phyloP scores from a whole-genome alignment of 306 rosid species.

The Echinosophora koreensis region DNA sequence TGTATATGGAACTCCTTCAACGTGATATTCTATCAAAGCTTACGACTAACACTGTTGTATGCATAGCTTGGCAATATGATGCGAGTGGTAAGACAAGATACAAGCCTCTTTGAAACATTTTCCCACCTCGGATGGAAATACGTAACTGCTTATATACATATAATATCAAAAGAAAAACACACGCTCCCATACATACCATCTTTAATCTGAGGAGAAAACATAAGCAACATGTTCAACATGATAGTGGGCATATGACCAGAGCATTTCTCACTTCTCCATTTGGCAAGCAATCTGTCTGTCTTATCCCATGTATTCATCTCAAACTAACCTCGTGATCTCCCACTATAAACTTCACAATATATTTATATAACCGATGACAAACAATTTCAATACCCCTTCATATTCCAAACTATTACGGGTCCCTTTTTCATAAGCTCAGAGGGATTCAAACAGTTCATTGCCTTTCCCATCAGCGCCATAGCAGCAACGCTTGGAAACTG shows the following conservation, averaged over 20 bases:
- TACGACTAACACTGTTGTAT: not conserved
- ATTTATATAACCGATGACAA: conserved; percentile 37
- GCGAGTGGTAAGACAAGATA: not conserved
- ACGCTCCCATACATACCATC: conserved; percentile 20
- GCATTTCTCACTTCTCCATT: conserved; percentile 16
- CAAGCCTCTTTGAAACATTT: conserved; percentile 34
- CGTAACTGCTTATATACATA: conserved; percentile 12
- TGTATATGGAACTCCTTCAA: conserved; percentile 19
- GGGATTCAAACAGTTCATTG: conserved; percentile 60
- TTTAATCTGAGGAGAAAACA: conserved; percentile 29
- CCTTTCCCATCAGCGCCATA: conserved; percentile 94
- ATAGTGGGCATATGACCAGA: conserved; percentile 12
- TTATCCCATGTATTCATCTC: conserved; percentile 36
- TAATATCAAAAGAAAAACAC: not conserved
- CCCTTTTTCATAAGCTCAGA: conserved; percentile 65
- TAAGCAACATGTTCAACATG: conserved; percentile 29
- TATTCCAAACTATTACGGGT: conserved; percentile 71
- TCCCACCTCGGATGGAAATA: conserved; percentile 23
- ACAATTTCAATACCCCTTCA: conserved; percentile 47
- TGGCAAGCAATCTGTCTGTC: not conserved
- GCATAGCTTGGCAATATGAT: conserved; percentile 13
- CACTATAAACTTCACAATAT: conserved; percentile 25
- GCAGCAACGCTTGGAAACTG: conserved; percentile 92
- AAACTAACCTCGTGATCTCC: conserved; percentile 21
- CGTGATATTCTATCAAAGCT: conserved; percentile 25